Conservation (phyloP, 495 filamentous ascomycete species). For the Penicillium cataractarum region DNA sequence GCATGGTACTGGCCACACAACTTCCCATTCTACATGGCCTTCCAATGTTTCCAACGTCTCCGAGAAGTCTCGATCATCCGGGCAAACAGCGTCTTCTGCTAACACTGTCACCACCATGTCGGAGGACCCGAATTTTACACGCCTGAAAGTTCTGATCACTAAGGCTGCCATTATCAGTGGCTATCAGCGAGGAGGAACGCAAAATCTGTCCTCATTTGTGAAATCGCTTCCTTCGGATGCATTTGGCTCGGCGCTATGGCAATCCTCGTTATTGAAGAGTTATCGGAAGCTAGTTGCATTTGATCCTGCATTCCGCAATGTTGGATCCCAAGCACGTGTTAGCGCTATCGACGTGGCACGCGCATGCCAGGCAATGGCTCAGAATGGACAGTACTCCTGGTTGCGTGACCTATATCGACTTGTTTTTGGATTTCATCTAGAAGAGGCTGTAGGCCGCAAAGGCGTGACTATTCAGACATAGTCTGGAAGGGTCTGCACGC, state of each 20-base stretch:
- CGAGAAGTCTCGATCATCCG: conserved; percentile 71
- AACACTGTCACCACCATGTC: conserved; percentile 65
- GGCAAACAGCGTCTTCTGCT: conserved; percentile 69
- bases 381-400: conserved; percentile 69
- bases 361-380: conserved; percentile 73
- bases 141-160: conserved; percentile 73
- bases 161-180: conserved; percentile 83
- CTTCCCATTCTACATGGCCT: conserved; percentile 64
- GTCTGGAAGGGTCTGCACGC: background rate
- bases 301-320: conserved; percentile 65
- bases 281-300: conserved; percentile 76
- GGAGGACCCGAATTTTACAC: conserved; percentile 74
- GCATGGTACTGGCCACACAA: conserved; percentile 42
- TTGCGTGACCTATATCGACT: conserved; percentile 77
- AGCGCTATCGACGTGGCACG: conserved; percentile 72
- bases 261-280: conserved; percentile 68
- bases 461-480: conserved; percentile 53
- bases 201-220: conserved; percentile 68
- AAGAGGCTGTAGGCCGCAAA: conserved; percentile 66
- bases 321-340: conserved; percentile 60
- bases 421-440: conserved; percentile 82
- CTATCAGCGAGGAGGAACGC: conserved; percentile 54
- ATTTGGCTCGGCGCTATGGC: conserved; percentile 73
- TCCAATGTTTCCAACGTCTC: conserved; percentile 72
- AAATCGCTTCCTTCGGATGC: conserved; percentile 74